Conservation (phyloP, 208 protist species). For the Entamoeba histolytica region DNA sequence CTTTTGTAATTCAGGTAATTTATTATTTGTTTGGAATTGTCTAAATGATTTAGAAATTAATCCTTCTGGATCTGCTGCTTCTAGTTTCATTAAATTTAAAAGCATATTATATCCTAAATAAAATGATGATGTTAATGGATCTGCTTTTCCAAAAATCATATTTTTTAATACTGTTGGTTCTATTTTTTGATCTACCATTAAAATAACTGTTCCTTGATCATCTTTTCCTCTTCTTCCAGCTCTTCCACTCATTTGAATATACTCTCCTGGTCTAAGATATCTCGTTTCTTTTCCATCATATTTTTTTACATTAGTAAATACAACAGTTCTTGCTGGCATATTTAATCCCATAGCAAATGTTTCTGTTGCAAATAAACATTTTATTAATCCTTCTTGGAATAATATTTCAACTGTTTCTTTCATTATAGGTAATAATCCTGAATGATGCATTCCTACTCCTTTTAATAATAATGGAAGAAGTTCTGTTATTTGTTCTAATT, state of each 20-base stretch:
- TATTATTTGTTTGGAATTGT: background rate
- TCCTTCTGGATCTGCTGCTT: background rate
- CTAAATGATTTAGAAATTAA: constrained; percentile 1
- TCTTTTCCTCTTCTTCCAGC: constrained; percentile 96
- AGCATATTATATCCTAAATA: background rate
- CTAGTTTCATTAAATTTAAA: background rate
- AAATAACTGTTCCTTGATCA: constrained; percentile 81
- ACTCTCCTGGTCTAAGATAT: constrained; percentile 76
- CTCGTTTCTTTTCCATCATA: constrained; percentile 85
- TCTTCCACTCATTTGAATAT: constrained; percentile 98
- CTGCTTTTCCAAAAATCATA: background rate
- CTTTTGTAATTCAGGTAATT: too few relatives aligned
- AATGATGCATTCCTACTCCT: constrained; percentile 96
- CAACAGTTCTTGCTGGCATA: constrained; percentile 57
- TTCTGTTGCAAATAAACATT: constrained; percentile 90
- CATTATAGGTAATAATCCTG: constrained; percentile 87
- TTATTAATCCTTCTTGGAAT: constrained; percentile 76
- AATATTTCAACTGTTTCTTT: constrained; percentile 98
- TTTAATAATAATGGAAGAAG: constrained; percentile 68
- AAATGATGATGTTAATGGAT: background rate
- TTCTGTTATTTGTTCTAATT: background rate
- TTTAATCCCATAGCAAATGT: constrained; percentile 97
- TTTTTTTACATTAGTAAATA: constrained; percentile 82
- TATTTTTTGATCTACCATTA: constrained; percentile 45
- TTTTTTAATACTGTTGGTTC: background rate